Percentiles rank a stretch among this genome's conserved stretches.
These are phyloP conservation scores for Xylaria sp. DNA, from an alignment of 2,329 filamentous ascomycete genomes.

Conservation along the genomic window DNA sequence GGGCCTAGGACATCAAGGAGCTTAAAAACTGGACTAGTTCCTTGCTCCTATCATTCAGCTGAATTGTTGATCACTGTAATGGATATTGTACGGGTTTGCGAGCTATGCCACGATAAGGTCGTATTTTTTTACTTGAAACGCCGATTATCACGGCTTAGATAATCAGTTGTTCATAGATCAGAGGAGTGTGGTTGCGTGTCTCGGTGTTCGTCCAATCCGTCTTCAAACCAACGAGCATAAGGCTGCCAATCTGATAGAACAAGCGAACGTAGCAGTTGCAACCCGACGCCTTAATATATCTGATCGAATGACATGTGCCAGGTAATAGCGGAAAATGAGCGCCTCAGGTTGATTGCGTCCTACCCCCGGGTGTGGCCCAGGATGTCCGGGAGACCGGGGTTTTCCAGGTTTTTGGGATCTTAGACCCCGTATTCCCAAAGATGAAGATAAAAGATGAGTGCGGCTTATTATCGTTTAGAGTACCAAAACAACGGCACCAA, in stretches of 20 bases:
- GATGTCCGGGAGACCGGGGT: background rate
- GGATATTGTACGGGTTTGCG: conserved; percentile 2
- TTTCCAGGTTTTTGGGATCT: conserved; percentile 16
- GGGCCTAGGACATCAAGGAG: background rate
- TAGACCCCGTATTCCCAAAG: background rate
- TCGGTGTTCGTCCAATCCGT: background rate
- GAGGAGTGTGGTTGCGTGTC: background rate
- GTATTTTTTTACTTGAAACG: conserved; percentile 7
- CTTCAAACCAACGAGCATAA: background rate
- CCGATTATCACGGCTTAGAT: background rate
- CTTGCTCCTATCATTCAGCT: background rate
- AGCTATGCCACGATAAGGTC: background rate
- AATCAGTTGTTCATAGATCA: background rate
- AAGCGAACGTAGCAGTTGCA: conserved; percentile 5
- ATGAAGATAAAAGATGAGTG: background rate
- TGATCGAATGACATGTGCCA: conserved; percentile 13
- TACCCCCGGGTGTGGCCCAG: background rate
- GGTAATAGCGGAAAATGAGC: background rate
- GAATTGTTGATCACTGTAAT: background rate
- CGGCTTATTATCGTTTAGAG: conserved; percentile 3
- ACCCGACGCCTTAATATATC: conserved; percentile 9
- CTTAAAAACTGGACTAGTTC: background rate
- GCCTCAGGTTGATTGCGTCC: background rate
- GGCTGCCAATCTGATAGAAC: background rate
- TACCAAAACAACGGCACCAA: conserved; percentile 21